Conservation (phyloP, 2,329 filamentous ascomycete genomes). For the Penicillium sp. region DNA sequence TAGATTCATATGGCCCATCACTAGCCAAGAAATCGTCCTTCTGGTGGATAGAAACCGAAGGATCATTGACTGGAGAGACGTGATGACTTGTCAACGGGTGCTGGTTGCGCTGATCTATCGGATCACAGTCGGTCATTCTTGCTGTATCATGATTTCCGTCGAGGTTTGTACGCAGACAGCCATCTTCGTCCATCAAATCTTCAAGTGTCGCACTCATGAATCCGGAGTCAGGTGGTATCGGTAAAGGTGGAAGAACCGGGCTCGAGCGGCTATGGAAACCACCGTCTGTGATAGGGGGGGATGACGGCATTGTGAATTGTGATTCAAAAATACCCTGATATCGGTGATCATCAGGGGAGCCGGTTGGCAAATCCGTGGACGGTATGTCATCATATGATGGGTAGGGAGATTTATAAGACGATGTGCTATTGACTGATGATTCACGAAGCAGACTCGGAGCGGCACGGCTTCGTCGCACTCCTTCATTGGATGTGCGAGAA, state of each 20-base stretch:
- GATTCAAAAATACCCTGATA: slow-evolving; percentile 58
- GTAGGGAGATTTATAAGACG: slow-evolving; percentile 41
- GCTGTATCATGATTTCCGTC: slow-evolving; percentile 8
- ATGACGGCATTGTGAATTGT: slow-evolving; percentile 80
- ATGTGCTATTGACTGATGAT: slow-evolving; percentile 51
- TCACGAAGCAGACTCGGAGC: slow-evolving; percentile 57
- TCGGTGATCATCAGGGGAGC: slow-evolving; percentile 49
- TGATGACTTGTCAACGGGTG: background rate
- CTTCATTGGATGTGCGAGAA: slow-evolving; percentile 26
- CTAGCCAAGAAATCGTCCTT: slow-evolving; percentile 20
- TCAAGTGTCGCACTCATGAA: slow-evolving; percentile 78
- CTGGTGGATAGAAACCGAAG: slow-evolving; percentile 18
- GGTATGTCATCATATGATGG: slow-evolving; percentile 31
- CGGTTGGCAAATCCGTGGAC: slow-evolving; percentile 43
- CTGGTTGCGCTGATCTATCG: background rate
- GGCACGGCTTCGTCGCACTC: slow-evolving; percentile 29
- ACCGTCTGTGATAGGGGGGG: slow-evolving; percentile 72
- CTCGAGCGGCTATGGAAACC: slow-evolving; percentile 69
- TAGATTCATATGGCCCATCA: slow-evolving; percentile 19
- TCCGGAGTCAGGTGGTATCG: slow-evolving; percentile 63
- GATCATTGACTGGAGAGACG: slow-evolving; percentile 13
- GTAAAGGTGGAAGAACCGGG: slow-evolving; percentile 64
- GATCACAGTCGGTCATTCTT: slow-evolving; percentile 1
- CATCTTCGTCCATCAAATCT: slow-evolving; percentile 64
- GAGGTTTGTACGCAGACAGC: slow-evolving; percentile 24